phyloP scores from a whole-genome alignment of 306 rosid species.

The Sindora glabra region DNA sequence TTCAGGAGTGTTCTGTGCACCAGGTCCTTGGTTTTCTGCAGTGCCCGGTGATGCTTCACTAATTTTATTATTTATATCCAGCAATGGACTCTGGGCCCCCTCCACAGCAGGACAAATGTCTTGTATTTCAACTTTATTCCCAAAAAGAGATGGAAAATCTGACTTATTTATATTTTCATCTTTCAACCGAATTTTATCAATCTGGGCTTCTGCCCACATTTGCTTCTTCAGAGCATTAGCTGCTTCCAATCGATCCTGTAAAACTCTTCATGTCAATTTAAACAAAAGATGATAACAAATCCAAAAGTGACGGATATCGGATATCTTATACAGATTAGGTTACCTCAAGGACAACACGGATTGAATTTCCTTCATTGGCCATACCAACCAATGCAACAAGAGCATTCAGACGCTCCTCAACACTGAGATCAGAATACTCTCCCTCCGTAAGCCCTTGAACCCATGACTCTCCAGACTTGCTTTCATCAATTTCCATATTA shows the following conservation, averaged over 20 bases:
- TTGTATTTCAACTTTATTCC: constrained; percentile 56
- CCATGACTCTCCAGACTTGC: constrained; percentile 94
- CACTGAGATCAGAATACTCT: constrained; percentile 86
- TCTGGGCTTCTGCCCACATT: constrained; percentile 99
- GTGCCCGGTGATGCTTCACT: constrained; percentile 57
- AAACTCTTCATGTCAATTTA: constrained; percentile 24
- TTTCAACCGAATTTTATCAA: constrained; percentile 80
- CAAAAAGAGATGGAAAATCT: constrained; percentile 51
- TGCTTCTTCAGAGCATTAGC: constrained; percentile 97
- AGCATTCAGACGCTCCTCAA: constrained; percentile 88
- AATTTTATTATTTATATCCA: constrained; percentile 41
- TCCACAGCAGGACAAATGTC: constrained; percentile 43
- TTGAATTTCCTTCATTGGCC: constrained; percentile 98
- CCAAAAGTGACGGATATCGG: not conserved
- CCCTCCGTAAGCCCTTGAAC: constrained; percentile 94
- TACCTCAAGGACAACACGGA: constrained; percentile 95
- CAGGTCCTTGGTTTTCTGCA: constrained; percentile 53
- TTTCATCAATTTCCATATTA: constrained; percentile 95
- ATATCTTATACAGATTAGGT: not conserved
- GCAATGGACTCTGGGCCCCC: constrained; percentile 77
- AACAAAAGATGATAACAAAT: not conserved
- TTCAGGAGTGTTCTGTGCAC: constrained; percentile 37
- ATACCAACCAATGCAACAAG: constrained; percentile 75
- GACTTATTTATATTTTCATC: constrained; percentile 57
- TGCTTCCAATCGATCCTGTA: constrained; percentile 95